Evolutionary conservation across 2,329 filamentous ascomycete genomes (phyloP).

Genomic region (Colletotrichum limetticola): DNA sequence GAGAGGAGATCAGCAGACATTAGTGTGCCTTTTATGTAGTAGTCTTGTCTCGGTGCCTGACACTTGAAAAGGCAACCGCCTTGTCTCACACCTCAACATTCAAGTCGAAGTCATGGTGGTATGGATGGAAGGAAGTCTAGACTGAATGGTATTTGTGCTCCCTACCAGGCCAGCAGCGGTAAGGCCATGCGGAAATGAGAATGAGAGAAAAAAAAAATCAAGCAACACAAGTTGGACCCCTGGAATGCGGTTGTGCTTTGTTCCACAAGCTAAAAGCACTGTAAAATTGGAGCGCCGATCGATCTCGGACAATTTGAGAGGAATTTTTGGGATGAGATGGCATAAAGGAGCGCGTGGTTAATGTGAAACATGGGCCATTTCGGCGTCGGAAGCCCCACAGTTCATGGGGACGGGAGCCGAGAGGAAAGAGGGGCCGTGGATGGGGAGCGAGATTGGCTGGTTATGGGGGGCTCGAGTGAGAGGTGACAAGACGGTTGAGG

Average conservation of each 20-base stretch:
- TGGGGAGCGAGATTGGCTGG: conserved; percentile 18
- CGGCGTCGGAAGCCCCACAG: conserved; percentile 24
- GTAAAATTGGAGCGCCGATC: conserved; percentile 32
- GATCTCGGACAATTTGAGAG: conserved; percentile 35
- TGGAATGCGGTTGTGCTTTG: conserved; percentile 4
- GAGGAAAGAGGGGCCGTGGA: background rate
- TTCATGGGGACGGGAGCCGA: conserved; percentile 5
- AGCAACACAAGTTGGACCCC: background rate
- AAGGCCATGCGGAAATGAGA: conserved; percentile 19
- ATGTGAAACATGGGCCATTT: conserved; percentile 33
- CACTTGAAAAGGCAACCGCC: conserved; percentile 13
- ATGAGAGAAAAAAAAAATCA: background rate
- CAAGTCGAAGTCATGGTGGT: background rate
- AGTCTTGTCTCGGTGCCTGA: background rate
- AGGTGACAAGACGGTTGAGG: background rate
- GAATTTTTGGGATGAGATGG: conserved; percentile 24
- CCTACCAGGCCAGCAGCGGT: background rate
- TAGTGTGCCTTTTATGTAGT: background rate
- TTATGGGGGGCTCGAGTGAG: background rate
- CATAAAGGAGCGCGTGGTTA: conserved; percentile 31
- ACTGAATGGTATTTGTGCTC: background rate
- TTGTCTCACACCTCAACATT: conserved; percentile 3
- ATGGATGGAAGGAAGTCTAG: background rate
- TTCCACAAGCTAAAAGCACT: background rate
- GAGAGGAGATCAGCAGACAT: background rate